Conservation (phyloP, 345 rosid genomes). For the Boechera retrofracta region DNA sequence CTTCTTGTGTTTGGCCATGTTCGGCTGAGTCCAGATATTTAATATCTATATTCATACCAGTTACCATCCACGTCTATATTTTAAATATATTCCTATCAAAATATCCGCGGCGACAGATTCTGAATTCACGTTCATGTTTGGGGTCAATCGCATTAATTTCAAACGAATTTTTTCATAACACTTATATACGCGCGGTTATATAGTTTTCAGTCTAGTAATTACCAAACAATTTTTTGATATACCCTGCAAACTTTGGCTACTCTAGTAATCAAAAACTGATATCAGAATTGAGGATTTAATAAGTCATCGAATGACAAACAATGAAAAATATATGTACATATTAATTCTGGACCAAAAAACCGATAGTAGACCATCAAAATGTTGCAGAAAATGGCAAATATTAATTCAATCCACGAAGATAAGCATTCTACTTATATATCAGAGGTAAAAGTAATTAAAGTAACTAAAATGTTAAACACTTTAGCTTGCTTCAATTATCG, state of each 20-base stretch:
- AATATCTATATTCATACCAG: conserved; percentile 8
- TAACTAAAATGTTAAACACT: not conserved
- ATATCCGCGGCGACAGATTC: conserved; percentile 27
- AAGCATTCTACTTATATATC: not conserved
- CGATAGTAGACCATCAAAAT: not conserved
- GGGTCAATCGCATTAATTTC: conserved; percentile 10
- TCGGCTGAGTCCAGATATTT: conserved; percentile 34
- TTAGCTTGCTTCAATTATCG: not conserved
- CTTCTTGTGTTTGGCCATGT: conserved; percentile 32
- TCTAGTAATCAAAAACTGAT: too few relatives aligned
- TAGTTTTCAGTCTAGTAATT: not conserved
- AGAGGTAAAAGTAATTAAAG: not conserved
- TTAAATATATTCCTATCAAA: conserved; percentile 17
- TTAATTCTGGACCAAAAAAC: too few relatives aligned
- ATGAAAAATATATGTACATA: not conserved
- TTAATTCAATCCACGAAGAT: not conserved
- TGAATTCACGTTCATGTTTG: conserved; percentile 19
- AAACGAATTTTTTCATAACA: not conserved
- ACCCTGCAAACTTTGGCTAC: not conserved
- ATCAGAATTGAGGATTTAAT: not conserved
- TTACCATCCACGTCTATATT: conserved; percentile 28
- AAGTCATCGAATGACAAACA: not conserved
- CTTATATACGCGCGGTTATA: not conserved
- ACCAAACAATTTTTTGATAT: too few relatives aligned
- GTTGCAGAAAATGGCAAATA: not conserved